phyloP scores from a whole-genome alignment of 192 early-diverging fungal species.

The Rhizophagus sp. region DNA sequence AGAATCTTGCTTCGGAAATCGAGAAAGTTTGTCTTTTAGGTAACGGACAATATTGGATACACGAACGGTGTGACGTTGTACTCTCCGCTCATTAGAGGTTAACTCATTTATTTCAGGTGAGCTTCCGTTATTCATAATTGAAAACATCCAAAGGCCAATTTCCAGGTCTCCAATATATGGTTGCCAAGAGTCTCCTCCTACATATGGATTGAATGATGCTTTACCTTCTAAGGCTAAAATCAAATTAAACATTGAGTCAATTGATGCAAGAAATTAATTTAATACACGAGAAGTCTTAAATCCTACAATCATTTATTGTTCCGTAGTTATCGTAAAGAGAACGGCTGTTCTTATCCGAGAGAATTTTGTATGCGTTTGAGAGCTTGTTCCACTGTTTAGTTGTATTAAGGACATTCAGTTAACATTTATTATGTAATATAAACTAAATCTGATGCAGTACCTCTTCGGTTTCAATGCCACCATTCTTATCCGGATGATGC shows the following conservation, averaged over 20 bases:
- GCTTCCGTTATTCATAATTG: neutral
- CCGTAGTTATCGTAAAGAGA: constrained; percentile 1
- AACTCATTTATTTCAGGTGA: neutral
- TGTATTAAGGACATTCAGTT: neutral
- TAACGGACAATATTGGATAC: neutral
- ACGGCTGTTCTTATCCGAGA: neutral
- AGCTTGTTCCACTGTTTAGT: neutral
- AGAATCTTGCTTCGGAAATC: neutral
- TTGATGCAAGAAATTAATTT: constrained; percentile 24
- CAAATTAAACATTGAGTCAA: neutral
- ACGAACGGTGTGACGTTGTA: neutral
- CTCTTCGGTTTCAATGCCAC: constrained; percentile 24
- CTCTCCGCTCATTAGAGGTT: neutral
- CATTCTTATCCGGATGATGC: constrained; percentile 75
- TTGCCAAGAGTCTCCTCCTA: constrained; percentile 5
- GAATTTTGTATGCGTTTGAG: neutral
- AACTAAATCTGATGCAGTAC: neutral
- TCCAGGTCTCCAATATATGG: constrained; percentile 10
- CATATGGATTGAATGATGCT: neutral
- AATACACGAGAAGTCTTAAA: too few species aligned
- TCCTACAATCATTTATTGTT: neutral
- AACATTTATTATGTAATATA: neutral
- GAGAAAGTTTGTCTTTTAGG: neutral
- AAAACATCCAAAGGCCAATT: neutral
- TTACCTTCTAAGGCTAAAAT: neutral